Percentiles rank a stretch among this genome's conserved stretches.
Evolutionary conservation across 2,329 filamentous ascomycete genomes (phyloP).

Genomic region (Dendrostoma leiphaemia): DNA sequence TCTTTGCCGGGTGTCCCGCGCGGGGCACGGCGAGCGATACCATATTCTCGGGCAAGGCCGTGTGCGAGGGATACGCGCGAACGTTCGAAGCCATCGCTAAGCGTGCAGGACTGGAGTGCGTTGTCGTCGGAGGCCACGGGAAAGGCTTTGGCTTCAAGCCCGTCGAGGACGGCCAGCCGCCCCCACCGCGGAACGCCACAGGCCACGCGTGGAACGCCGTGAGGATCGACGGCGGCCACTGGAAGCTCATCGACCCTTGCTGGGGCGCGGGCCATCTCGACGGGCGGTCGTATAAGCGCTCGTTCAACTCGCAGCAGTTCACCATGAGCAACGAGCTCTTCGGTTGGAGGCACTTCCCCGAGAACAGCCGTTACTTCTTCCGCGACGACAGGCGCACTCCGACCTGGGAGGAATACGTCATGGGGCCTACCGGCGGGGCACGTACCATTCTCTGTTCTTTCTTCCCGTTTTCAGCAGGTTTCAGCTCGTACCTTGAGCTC

Average conservation of each 20-base stretch:
- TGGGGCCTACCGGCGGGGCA: slow-evolving; percentile 54
- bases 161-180: slow-evolving; percentile 59
- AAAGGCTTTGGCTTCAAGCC: slow-evolving; percentile 77
- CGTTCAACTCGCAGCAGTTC: slow-evolving; percentile 65
- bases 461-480: too few relatives aligned
- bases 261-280: slow-evolving; percentile 83
- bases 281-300: slow-evolving; percentile 59
- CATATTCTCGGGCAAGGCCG: slow-evolving; percentile 74
- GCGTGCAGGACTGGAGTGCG: slow-evolving; percentile 74
- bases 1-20: slow-evolving; percentile 68
- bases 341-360: slow-evolving; percentile 75
- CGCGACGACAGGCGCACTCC: slow-evolving; percentile 66
- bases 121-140: slow-evolving; percentile 74
- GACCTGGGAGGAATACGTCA: slow-evolving; percentile 80
- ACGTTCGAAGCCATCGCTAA: slow-evolving; percentile 77
- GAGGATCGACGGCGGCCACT: slow-evolving; percentile 77
- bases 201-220: slow-evolving; percentile 94
- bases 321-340: slow-evolving; percentile 72
- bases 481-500: too few relatives aligned
- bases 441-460: too few relatives aligned
- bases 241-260: slow-evolving; percentile 89
- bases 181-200: slow-evolving; percentile 61
- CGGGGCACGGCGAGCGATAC: slow-evolving; percentile 69
- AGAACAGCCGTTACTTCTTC: slow-evolving; percentile 67
- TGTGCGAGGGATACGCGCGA: slow-evolving; percentile 88